phyloP scores from a whole-genome alignment of 192 early-diverging fungal species.

The Bifiguratus adelaidae region DNA sequence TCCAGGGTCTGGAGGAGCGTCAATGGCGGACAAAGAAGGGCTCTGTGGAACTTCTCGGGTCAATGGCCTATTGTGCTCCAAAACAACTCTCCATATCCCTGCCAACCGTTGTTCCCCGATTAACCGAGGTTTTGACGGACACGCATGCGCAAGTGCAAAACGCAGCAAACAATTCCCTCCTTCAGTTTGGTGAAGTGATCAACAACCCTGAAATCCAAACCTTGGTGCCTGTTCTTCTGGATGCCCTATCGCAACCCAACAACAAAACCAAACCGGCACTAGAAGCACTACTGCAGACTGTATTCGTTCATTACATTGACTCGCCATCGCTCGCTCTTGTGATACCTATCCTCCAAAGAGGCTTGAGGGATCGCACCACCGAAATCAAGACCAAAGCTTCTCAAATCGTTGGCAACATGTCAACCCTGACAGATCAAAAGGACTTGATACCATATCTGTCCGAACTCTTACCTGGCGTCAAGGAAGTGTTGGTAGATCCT shows the following conservation, averaged over 20 bases:
- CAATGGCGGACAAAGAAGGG: constrained; percentile 98
- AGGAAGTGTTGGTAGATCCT: constrained; percentile 88
- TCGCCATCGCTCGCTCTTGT: constrained; percentile 91
- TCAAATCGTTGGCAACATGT: constrained; percentile 99
- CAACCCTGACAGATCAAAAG: constrained; percentile 81
- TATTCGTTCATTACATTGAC: constrained; percentile 98
- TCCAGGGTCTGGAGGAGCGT: constrained; percentile 79
- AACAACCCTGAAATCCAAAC: constrained; percentile 95
- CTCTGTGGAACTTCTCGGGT: constrained; percentile 84
- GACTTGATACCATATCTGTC: constrained; percentile 88
- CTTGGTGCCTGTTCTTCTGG: constrained; percentile 78
- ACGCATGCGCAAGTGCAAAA: constrained; percentile 87
- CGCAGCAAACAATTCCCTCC: constrained; percentile 74
- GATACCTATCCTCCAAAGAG: constrained; percentile 89
- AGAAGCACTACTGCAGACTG: constrained; percentile 76
- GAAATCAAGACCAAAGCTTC: constrained; percentile 91
- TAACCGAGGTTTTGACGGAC: constrained; percentile 88
- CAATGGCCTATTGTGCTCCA: constrained; percentile 94
- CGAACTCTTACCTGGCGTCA: constrained; percentile 74
- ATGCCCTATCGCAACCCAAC: constrained; percentile 84
- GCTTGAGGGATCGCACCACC: constrained; percentile 78
- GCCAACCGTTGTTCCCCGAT: constrained; percentile 84
- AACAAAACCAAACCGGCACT: constrained; percentile 74
- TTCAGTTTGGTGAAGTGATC: constrained; percentile 89
- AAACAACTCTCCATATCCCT: constrained; percentile 86